These are phyloP conservation scores for Chlorella ohadii DNA, from an alignment of 139 green algal species.

Conservation along the genomic window DNA sequence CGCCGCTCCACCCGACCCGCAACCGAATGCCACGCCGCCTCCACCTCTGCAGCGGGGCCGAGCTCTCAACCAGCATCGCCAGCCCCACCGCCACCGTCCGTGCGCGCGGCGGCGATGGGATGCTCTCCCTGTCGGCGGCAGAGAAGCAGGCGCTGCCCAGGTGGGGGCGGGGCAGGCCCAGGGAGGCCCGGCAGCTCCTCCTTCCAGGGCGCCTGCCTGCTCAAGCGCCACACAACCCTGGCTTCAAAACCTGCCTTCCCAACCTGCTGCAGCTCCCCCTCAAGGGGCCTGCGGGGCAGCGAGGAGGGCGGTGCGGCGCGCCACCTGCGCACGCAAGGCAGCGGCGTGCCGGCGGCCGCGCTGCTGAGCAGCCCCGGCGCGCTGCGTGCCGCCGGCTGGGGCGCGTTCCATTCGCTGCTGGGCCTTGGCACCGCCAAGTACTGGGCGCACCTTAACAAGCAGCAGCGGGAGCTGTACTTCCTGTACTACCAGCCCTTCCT, in stretches of 20 bases:
- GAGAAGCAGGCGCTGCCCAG: constrained; percentile 10
- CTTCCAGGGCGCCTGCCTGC: too few species aligned
- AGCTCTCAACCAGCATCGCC: constrained; percentile 15
- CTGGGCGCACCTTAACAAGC: background rate
- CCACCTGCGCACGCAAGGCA: too few species aligned
- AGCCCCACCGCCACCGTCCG: constrained; percentile 18
- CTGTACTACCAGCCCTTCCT: constrained; percentile 66
- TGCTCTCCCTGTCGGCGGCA: background rate
- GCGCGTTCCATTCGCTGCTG: background rate
- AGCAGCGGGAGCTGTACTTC: background rate
- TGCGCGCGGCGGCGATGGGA: constrained; percentile 17
- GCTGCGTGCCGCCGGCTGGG: constrained; percentile 9
- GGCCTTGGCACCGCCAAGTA: background rate
- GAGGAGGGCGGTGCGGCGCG: background rate
- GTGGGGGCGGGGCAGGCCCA: too few species aligned
- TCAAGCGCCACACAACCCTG: too few species aligned
- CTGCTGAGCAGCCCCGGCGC: background rate
- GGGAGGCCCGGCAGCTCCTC: too few species aligned
- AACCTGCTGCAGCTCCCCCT: too few species aligned
- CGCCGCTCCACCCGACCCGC: background rate
- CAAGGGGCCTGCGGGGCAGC: background rate
- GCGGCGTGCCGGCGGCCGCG: background rate
- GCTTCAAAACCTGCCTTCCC: too few species aligned
- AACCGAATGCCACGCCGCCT: background rate
- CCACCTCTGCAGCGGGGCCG: background rate